Evolutionary conservation across 352 stramenopile species (phyloP).

Genomic region (Albugo candida): DNA sequence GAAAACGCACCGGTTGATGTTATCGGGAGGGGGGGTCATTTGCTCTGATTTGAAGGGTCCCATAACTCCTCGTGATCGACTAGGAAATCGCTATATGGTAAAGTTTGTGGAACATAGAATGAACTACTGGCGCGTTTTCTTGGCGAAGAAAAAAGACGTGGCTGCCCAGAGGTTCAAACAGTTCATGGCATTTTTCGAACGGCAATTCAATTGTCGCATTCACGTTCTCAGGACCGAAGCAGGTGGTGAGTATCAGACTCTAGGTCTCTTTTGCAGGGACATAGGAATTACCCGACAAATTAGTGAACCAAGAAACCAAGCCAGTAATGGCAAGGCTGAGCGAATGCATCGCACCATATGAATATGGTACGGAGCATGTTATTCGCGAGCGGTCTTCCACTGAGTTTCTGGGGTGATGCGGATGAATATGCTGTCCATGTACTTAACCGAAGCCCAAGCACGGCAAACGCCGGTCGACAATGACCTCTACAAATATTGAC

Average conservation of each 20-base stretch:
- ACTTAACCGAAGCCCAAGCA: conserved; percentile 9
- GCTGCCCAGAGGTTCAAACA: background rate
- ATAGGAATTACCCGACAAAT: conserved; percentile 8
- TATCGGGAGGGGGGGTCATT: conserved; percentile 1
- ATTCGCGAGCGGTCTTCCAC: conserved; percentile 8
- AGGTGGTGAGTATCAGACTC: conserved; percentile 10
- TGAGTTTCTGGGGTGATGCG: conserved; percentile 11
- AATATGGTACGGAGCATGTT: conserved; percentile 16
- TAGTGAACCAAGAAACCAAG: conserved; percentile 10
- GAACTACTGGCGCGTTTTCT: conserved; percentile 7
- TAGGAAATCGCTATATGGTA: conserved; percentile 6
- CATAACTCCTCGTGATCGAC: conserved; percentile 4
- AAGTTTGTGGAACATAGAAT: conserved; percentile 7
- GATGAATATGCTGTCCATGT: conserved; percentile 13
- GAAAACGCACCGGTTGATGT: conserved; percentile 4
- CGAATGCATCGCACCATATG: conserved; percentile 14
- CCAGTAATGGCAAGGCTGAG: conserved; percentile 14
- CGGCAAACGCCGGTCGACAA: background rate
- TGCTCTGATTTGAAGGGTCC: no score
- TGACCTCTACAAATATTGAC: conserved; percentile 5
- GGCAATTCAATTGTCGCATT: no score
- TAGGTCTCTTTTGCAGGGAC: conserved; percentile 12
- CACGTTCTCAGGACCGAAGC: background rate
- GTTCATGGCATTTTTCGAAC: no score
- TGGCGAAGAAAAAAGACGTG: background rate